Percentiles rank a stretch among this genome's conserved stretches.
These are phyloP conservation scores for Ceratocystis destructans DNA, from an alignment of 2,329 filamentous ascomycete genomes.

Conservation along the genomic window DNA sequence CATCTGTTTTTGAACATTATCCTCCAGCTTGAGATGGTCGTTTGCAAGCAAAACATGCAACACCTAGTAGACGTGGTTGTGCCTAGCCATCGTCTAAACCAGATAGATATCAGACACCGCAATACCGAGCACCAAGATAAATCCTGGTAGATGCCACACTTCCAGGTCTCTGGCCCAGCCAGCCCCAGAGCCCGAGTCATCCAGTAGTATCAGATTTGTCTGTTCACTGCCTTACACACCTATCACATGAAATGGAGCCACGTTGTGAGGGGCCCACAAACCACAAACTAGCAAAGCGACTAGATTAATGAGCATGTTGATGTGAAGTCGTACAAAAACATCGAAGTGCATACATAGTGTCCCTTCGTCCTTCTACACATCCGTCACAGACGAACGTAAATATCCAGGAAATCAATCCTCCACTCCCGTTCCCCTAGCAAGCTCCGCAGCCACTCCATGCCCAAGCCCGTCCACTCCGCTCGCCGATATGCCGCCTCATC, in stretches of 20 bases:
- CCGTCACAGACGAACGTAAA: constrained; percentile 60
- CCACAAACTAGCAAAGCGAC: background rate
- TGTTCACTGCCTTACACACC: background rate
- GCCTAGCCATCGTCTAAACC: background rate
- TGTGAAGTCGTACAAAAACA: background rate
- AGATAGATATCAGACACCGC: background rate
- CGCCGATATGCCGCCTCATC: constrained; percentile 44
- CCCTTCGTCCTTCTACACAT: background rate
- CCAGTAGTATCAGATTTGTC: background rate
- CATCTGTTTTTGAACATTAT: too few relatives aligned
- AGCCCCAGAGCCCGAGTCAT: too few relatives aligned
- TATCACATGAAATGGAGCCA: too few relatives aligned
- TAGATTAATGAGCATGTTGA: background rate
- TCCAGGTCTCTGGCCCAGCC: too few relatives aligned
- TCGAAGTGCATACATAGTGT: background rate
- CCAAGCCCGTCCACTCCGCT: constrained; percentile 60
- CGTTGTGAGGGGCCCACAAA: background rate
- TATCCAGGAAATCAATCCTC: constrained; percentile 80
- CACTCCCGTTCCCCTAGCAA: constrained; percentile 73
- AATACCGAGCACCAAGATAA: background rate
- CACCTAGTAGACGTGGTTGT: background rate
- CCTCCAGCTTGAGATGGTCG: too few relatives aligned
- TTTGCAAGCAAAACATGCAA: background rate
- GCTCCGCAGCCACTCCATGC: constrained; percentile 74
- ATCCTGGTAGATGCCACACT: too few relatives aligned